These are phyloP conservation scores for Cystobasidium tubakii DNA, from an alignment of 768 basidiomycete species.

Conservation along the genomic window DNA sequence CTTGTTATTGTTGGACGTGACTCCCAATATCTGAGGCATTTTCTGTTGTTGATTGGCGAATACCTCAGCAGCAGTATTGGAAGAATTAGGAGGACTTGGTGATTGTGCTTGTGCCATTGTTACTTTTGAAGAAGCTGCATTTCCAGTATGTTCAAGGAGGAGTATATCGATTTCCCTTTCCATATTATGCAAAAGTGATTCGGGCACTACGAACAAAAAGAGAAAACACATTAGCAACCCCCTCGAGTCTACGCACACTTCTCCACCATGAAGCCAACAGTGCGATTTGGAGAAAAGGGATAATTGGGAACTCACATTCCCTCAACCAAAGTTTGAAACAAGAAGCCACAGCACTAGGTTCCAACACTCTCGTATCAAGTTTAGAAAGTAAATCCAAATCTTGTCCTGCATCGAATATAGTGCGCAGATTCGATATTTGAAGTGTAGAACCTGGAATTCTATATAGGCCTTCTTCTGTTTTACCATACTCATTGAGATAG, in stretches of 20 bases:
- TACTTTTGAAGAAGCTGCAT: conserved; percentile 34
- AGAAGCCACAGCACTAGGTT: conserved; percentile 34
- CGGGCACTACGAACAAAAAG: conserved; percentile 19
- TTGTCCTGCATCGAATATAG: conserved; percentile 35
- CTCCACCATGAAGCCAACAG: too few relatives aligned
- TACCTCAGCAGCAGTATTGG: background rate
- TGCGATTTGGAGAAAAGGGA: conserved; percentile 5
- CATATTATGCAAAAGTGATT: conserved; percentile 28
- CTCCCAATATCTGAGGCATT: background rate
- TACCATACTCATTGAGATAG: conserved; percentile 36
- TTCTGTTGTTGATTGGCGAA: conserved; percentile 9
- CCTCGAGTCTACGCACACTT: too few relatives aligned
- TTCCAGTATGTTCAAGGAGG: conserved; percentile 28
- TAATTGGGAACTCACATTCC: conserved; percentile 24
- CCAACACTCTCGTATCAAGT: conserved; percentile 19
- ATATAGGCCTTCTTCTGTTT: conserved; percentile 39
- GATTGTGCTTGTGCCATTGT: conserved; percentile 31
- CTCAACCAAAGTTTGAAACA: conserved; percentile 37
- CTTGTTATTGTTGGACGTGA: background rate
- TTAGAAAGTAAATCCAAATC: conserved; percentile 34
- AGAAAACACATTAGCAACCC: conserved; percentile 1
- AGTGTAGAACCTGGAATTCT: conserved; percentile 33
- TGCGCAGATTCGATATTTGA: conserved; percentile 27
- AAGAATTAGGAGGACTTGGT: conserved; percentile 20
- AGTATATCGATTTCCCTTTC: conserved; percentile 32